Evolutionary conservation across 768 basidiomycete species (phyloP).

Genomic region (Suillus luteus): DNA sequence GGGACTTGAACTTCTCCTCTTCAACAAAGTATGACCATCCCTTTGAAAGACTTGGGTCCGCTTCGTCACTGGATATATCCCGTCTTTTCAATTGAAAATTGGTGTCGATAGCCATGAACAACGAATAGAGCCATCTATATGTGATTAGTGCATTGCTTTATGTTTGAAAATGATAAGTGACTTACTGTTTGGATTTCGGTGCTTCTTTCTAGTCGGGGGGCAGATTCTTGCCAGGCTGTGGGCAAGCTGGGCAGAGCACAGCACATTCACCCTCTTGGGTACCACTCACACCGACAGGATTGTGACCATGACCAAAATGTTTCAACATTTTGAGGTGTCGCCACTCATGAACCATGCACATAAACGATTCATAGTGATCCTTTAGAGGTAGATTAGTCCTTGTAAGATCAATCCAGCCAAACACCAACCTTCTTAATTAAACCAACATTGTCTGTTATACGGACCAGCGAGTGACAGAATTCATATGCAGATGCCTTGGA

Average conservation of each 20-base stretch:
- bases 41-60: no score
- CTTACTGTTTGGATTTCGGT: neutral
- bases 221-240: constrained; percentile 13
- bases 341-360: constrained; percentile 23
- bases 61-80: no score
- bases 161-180: no score
- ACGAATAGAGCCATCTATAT: no score
- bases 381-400: neutral
- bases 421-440: constrained; percentile 4
- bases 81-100: no score
- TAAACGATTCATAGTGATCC: constrained; percentile 23
- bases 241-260: constrained; percentile 10
- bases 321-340: constrained; percentile 23
- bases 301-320: constrained; percentile 4
- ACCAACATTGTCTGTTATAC: constrained; percentile 31
- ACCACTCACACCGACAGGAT: neutral
- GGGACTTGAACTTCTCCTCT: no score
- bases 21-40: no score
- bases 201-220: constrained; percentile 8
- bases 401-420: neutral
- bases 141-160: no score
- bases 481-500: constrained; percentile 32
- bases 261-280: constrained; percentile 7
- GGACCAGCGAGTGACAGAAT: constrained; percentile 26
- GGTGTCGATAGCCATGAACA: constrained; percentile 29